Conservation (phyloP, 2,329 filamentous ascomycete genomes). For the Teratosphaeria epicoccoides region DNA sequence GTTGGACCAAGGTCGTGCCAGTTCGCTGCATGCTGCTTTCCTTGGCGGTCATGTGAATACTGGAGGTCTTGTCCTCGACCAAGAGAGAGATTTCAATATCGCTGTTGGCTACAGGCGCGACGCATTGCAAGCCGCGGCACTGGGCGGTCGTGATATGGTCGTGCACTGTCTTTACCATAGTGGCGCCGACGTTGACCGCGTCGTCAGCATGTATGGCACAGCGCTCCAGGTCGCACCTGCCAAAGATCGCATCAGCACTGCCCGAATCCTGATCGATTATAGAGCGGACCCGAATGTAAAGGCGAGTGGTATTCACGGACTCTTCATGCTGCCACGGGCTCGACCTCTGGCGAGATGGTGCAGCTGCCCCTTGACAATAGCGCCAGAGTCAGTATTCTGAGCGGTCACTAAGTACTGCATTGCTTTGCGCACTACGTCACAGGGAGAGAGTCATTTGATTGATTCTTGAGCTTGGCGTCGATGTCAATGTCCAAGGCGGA, state of each 20-base stretch:
- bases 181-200: background rate
- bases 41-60: too few relatives aligned
- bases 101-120: background rate
- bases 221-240: background rate
- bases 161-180: background rate
- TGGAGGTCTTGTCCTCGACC: too few relatives aligned
- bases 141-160: background rate
- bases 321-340: background rate
- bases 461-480: too few relatives aligned
- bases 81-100: background rate
- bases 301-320: background rate
- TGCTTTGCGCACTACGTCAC: too few relatives aligned
- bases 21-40: too few relatives aligned
- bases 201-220: background rate
- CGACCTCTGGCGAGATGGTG: background rate
- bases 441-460: too few relatives aligned
- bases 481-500: too few relatives aligned
- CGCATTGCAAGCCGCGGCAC: background rate
- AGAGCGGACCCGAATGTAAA: background rate
- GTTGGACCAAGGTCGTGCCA: too few relatives aligned
- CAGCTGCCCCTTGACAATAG: background rate
- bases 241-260: background rate
- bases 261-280: background rate
- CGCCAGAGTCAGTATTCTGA: background rate
- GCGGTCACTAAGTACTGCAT: background rate